These are phyloP conservation scores for Phytopythium vexans DNA, from an alignment of 352 stramenopile species.

Conservation along the genomic window DNA sequence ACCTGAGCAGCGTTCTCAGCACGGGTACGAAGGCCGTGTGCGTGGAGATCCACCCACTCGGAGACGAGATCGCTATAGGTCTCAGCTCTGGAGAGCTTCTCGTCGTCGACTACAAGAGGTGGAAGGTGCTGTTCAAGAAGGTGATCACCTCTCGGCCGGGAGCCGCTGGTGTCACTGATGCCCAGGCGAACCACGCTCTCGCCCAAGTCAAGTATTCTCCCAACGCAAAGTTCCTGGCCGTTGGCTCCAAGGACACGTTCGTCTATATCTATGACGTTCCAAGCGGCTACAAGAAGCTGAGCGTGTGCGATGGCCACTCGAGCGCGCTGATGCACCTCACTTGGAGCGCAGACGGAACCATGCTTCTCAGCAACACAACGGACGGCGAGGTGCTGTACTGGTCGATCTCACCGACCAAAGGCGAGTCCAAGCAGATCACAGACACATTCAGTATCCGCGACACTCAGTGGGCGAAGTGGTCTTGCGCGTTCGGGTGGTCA, in stretches of 20 bases:
- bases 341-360: slow-evolving; percentile 76
- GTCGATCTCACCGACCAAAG: slow-evolving; percentile 26
- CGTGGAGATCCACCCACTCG: slow-evolving; percentile 52
- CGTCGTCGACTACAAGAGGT: slow-evolving; percentile 34
- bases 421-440: slow-evolving; percentile 53
- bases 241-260: slow-evolving; percentile 58
- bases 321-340: slow-evolving; percentile 82
- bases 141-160: slow-evolving; percentile 18
- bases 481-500: slow-evolving; percentile 65
- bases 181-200: slow-evolving; percentile 15
- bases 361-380: slow-evolving; percentile 78
- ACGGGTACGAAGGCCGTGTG: slow-evolving; percentile 31
- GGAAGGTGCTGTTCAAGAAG: slow-evolving; percentile 41
- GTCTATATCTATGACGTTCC: slow-evolving; percentile 54
- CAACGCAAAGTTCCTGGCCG: slow-evolving; percentile 40
- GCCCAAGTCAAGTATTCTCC: slow-evolving; percentile 55
- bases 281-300: slow-evolving; percentile 52
- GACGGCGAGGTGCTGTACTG: slow-evolving; percentile 68
- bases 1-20: slow-evolving; percentile 21
- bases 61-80: slow-evolving; percentile 48
- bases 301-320: slow-evolving; percentile 78
- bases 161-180: neutral
- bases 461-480: slow-evolving; percentile 60
- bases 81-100: slow-evolving; percentile 52
- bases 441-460: slow-evolving; percentile 60